Conservation (phyloP, 2,329 filamentous ascomycete genomes). For the Diaporthe nobilis region DNA sequence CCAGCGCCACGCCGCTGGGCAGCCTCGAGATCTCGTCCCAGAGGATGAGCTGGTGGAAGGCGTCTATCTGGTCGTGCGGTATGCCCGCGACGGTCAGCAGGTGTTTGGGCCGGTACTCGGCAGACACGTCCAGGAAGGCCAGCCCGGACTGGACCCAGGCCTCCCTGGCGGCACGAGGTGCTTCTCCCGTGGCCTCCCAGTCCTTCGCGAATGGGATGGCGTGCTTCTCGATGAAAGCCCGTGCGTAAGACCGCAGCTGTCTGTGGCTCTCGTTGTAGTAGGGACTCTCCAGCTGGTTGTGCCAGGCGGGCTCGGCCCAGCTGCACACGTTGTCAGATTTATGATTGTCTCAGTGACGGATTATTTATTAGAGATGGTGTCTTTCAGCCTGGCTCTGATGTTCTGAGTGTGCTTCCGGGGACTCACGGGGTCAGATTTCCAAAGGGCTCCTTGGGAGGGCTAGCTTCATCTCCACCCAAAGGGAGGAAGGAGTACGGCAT, state of each 20-base stretch:
- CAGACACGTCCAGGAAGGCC: conserved; percentile 53
- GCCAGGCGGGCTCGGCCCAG: conserved; percentile 50
- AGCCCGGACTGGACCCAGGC: conserved; percentile 58
- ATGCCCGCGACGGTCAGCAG: conserved; percentile 61
- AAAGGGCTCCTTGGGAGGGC: background rate
- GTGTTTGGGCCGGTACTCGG: conserved; percentile 54
- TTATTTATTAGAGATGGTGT: background rate
- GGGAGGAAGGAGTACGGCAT: background rate
- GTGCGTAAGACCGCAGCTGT: conserved; percentile 68
- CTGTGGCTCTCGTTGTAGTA: conserved; percentile 76
- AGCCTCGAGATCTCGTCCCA: conserved; percentile 69
- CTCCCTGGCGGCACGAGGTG: conserved; percentile 53
- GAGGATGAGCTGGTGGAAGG: conserved; percentile 68
- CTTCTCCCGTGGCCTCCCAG: conserved; percentile 72
- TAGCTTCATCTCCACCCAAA: background rate
- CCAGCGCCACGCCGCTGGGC: conserved; percentile 69
- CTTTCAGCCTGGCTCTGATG: background rate
- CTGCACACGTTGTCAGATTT: background rate
- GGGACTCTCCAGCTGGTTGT: conserved; percentile 54
- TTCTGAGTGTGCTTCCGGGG: background rate
- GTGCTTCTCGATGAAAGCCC: conserved; percentile 71
- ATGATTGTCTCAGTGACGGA: background rate
- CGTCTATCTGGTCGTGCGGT: conserved; percentile 64
- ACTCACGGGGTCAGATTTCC: background rate
- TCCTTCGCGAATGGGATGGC: conserved; percentile 71